These are phyloP conservation scores for Aquilaria sinensis DNA, from an alignment of 345 rosid species.

Conservation along the genomic window DNA sequence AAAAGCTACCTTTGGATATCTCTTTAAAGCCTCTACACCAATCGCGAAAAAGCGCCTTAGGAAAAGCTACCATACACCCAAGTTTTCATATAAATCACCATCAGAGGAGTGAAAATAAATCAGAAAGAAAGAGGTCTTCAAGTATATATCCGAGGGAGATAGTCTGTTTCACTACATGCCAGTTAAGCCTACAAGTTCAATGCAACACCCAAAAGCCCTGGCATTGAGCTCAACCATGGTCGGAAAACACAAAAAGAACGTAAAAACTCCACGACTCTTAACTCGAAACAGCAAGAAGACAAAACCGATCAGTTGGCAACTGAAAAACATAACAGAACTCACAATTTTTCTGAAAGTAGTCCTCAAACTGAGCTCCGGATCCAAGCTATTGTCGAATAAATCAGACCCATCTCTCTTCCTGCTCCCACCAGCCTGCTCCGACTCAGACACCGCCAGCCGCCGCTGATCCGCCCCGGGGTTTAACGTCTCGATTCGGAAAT, in stretches of 20 bases:
- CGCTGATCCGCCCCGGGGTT: constrained; percentile 40
- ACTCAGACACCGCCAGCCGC: constrained; percentile 7
- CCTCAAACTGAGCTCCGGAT: constrained; percentile 60
- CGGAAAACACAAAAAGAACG: no score
- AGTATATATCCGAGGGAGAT: neutral
- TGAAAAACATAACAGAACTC: constrained; percentile 21
- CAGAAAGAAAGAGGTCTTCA: neutral
- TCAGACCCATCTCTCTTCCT: constrained; percentile 50
- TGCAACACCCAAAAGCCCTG: neutral
- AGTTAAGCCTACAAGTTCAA: neutral
- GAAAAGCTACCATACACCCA: no score
- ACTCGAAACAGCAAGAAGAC: neutral
- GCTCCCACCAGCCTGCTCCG: constrained; percentile 8
- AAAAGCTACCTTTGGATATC: no score
- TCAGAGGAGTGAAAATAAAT: neutral
- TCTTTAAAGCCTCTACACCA: no score
- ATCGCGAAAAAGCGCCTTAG: no score
- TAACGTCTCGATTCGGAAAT: constrained; percentile 71
- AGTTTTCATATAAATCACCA: no score
- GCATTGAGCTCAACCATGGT: no score
- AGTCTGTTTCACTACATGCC: neutral
- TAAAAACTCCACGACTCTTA: neutral
- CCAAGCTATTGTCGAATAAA: constrained; percentile 44
- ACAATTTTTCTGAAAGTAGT: constrained; percentile 70
- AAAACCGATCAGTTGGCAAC: neutral